Conservation (phyloP, 805 yeast genomes). For the Lachancea mirantina region DNA sequence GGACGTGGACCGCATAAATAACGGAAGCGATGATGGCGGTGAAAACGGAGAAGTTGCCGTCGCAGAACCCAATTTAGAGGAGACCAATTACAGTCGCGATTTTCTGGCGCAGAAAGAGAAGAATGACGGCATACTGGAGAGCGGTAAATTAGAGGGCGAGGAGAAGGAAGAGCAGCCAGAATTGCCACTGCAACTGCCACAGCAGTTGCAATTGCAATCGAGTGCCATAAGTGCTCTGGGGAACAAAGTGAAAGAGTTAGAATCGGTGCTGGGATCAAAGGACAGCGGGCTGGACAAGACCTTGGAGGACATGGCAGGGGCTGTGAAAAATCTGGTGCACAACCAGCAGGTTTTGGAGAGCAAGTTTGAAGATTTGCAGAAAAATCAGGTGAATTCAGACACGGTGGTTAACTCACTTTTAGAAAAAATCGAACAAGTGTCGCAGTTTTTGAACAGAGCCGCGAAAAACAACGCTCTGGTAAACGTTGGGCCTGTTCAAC, state of each 20-base stretch:
- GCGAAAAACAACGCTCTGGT: constrained; percentile 5
- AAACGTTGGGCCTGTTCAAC: constrained; percentile 4
- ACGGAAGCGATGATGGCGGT: background rate
- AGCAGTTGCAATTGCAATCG: constrained; percentile 7
- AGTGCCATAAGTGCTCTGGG: constrained; percentile 7
- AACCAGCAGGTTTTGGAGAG: constrained; percentile 32
- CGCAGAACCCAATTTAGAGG: background rate
- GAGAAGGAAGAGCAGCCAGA: too few species aligned
- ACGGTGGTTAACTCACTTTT: constrained; percentile 23
- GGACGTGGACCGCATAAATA: background rate
- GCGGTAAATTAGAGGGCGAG: too few species aligned
- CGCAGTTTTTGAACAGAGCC: constrained; percentile 8
- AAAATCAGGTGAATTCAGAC: constrained; percentile 32
- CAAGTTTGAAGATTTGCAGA: constrained; percentile 30
- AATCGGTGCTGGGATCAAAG: constrained; percentile 6
- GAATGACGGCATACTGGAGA: too few species aligned
- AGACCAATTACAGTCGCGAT: too few species aligned
- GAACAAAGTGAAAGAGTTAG: constrained; percentile 7
- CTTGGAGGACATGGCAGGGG: constrained; percentile 20
- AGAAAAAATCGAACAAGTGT: constrained; percentile 5
- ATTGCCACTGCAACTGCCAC: constrained; percentile 1
- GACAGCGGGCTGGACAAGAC: constrained; percentile 10
- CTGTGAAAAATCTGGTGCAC: constrained; percentile 25
- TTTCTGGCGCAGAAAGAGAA: too few species aligned
- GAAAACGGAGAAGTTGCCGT: background rate